These are phyloP conservation scores for Atkinsonella hypoxylon DNA, from an alignment of 2,329 filamentous ascomycete species.

Conservation along the genomic window DNA sequence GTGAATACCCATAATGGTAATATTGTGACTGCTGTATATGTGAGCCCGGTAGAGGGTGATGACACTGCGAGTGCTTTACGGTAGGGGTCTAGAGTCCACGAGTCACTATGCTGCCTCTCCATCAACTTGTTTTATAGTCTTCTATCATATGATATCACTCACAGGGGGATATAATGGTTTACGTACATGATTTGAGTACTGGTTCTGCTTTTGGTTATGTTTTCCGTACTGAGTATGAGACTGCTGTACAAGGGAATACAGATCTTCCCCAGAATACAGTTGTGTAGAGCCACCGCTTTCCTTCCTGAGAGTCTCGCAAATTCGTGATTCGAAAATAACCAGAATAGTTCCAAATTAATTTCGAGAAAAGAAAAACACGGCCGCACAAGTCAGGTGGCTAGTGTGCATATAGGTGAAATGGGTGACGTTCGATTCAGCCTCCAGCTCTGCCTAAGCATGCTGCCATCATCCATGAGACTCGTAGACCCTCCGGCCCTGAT, in stretches of 20 bases:
- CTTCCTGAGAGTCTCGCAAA: neutral
- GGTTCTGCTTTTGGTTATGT: neutral
- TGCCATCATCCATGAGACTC: neutral
- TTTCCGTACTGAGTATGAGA: neutral
- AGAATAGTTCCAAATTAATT: neutral
- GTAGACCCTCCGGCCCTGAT: too few species aligned
- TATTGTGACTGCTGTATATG: neutral
- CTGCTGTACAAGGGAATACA: neutral
- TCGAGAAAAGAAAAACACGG: neutral
- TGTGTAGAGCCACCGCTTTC: neutral
- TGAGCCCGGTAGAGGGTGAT: neutral
- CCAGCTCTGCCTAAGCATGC: neutral
- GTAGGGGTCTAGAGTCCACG: neutral
- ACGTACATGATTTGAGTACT: neutral
- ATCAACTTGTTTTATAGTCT: too few species aligned
- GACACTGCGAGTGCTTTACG: neutral
- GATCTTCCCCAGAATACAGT: neutral
- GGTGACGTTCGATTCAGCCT: neutral
- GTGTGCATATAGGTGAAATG: neutral
- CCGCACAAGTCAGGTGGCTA: neutral
- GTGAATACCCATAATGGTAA: neutral
- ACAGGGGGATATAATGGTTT: neutral
- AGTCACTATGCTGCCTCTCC: neutral
- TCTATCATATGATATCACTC: neutral
- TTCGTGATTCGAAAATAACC: neutral